Base-by-base conservation (phyloP, 306 rosid genomes). In the Citrullus mucosospermus region DNA sequence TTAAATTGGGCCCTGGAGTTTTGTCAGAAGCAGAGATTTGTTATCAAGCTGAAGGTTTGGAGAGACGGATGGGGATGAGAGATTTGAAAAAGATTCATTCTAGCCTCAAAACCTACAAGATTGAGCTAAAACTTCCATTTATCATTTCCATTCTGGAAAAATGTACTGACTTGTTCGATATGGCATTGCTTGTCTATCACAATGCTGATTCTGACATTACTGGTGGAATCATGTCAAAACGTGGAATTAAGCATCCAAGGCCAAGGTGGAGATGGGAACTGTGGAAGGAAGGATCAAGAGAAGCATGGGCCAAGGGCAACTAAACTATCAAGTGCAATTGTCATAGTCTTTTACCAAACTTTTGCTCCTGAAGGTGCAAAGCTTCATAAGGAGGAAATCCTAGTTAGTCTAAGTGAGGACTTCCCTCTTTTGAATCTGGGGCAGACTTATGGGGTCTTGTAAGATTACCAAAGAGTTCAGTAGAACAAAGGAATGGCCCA, bases 191-290 rank as follows among this genome's bases (percentile, higher is more conserved):
- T 48, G 69, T 85, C 73, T 87, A 82, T 59, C 65, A 72, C 1
- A 75, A 76, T 79, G 86, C 80, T 80, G 86, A 84, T 78, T 79
- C 86, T 39, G 15, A 34, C 50, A 54, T 78, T 48, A 88, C 86
- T 25, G n/a, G 85, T 30, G 79, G 68, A 74, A 81, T 86, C 65
- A 81, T 86, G 70, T 78, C 86, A 34, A 66, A 61, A 2, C 87
- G 88, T 77, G 77, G 88, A 72, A 68, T 76, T 78, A 76, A 80
- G 67, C 83, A 72, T 58, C 82, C 86, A 22, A 74, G 83, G 73
- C 80, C 88, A 67, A 84, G 85, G 81, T 88, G 87, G 92, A 90
- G 85, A 85, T 88, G 89, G 89, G 92, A 90, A 79, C 79, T 85
- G 67, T 85, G 92, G 90, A 83, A 82, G 84, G 90, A 90, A 66